Conservation (phyloP, 768 basidiomycete species). For the Tephrocybe sp. region DNA sequence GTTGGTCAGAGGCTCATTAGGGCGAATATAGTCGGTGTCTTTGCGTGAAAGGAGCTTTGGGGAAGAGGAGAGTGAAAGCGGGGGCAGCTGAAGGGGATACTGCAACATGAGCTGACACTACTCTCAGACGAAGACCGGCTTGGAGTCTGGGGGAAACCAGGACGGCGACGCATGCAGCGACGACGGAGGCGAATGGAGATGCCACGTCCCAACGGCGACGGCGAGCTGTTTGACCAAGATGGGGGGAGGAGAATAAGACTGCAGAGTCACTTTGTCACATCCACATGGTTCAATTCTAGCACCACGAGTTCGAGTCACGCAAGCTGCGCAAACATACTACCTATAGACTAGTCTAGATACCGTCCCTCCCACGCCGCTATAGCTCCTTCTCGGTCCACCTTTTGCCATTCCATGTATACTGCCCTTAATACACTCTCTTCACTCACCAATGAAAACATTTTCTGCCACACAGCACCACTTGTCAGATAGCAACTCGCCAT, state of each 20-base stretch:
- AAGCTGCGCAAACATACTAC: no score
- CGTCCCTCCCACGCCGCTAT: no score
- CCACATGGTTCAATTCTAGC: no score
- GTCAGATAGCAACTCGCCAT: constrained; percentile 40
- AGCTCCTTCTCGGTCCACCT: no score
- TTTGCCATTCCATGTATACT: no score
- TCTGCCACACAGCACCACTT: constrained; percentile 41
- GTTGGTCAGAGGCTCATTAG: constrained; percentile 38
- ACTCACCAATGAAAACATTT: constrained; percentile 32
- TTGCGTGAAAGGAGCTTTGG: constrained; percentile 29
- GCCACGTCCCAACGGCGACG: constrained; percentile 2
- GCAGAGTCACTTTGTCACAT: constrained; percentile 7
- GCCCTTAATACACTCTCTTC: constrained; percentile 7
- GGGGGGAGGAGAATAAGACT: constrained; percentile 15
- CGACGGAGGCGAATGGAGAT: background rate
- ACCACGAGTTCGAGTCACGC: no score
- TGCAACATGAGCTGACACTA: constrained; percentile 55
- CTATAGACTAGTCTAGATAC: no score
- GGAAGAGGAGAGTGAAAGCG: constrained; percentile 34
- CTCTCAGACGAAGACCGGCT: constrained; percentile 59
- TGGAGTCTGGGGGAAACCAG: constrained; percentile 43
- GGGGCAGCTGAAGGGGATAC: constrained; percentile 44
- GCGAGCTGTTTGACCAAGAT: constrained; percentile 1
- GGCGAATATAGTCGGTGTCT: constrained; percentile 35
- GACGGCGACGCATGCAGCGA: constrained; percentile 33